phyloP scores from a whole-genome alignment of 202 grass and related monocot genomes.

The Zizania palustris region DNA sequence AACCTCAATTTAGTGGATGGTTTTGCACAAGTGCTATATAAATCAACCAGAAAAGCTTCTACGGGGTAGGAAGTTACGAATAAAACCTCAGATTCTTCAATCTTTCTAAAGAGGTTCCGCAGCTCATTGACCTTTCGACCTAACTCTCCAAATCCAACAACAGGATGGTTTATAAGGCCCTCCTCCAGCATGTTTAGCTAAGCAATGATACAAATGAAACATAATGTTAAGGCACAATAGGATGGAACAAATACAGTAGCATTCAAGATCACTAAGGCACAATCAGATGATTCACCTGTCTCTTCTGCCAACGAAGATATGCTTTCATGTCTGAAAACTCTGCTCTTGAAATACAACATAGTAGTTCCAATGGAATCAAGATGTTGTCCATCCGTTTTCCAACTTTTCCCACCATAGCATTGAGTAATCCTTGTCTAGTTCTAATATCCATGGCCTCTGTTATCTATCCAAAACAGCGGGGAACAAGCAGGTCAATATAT shows the following conservation, averaged over 20 bases:
- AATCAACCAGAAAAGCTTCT: conserved; percentile 33
- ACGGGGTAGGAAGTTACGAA: conserved; percentile 20
- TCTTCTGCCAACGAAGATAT: conserved; percentile 98
- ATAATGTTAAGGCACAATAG: conserved; percentile 10
- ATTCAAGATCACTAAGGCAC: conserved; percentile 19
- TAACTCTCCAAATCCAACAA: conserved; percentile 88
- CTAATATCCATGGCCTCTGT: conserved; percentile 96
- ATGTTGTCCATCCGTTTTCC: conserved; percentile 98
- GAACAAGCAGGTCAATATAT: conserved; percentile 22
- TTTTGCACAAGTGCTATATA: conserved; percentile 23
- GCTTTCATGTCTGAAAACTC: conserved; percentile 99
- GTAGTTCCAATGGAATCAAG: conserved; percentile 91
- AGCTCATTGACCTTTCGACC: conserved; percentile 88
- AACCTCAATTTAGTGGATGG: conserved; percentile 19
- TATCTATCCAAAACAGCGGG: conserved; percentile 55
- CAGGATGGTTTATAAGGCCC: conserved; percentile 92
- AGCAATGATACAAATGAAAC: conserved; percentile 41
- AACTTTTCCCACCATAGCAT: conserved; percentile 92
- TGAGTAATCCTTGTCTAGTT: conserved; percentile 92
- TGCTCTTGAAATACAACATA: conserved; percentile 87
- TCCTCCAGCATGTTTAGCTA: conserved; percentile 99
- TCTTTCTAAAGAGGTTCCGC: conserved; percentile 85
- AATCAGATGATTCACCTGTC: conserved; percentile 70
- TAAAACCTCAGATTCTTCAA: conserved; percentile 96
- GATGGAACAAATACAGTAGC: not conserved